Evolutionary conservation across 164 flowering plant genomes (phyloP).

Genomic region (Buxus sempervirens): DNA sequence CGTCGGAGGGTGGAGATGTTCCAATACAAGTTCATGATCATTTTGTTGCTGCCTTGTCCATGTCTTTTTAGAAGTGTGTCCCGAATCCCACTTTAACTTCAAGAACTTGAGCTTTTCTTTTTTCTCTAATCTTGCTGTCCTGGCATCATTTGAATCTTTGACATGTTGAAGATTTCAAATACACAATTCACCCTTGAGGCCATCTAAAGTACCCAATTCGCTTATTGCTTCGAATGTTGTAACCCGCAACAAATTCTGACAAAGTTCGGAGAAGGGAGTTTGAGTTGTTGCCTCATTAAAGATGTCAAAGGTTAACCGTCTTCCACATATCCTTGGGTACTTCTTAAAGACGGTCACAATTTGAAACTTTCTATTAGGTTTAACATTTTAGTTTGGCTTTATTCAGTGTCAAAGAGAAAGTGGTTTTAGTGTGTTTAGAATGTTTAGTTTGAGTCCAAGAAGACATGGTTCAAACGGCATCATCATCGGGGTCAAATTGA

Average conservation of each 20-base stretch:
- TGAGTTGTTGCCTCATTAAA: not conserved
- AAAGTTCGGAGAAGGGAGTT: not conserved
- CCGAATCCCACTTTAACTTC: not conserved
- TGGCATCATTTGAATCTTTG: not conserved
- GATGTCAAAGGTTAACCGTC: conserved; percentile 1
- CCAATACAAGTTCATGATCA: conserved; percentile 4
- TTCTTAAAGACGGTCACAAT: not conserved
- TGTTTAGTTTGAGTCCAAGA: too few relatives aligned
- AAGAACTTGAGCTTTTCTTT: not conserved
- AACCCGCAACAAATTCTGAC: not conserved
- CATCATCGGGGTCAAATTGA: too few relatives aligned
- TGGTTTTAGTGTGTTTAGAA: too few relatives aligned
- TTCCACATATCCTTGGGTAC: conserved; percentile 14
- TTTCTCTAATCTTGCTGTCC: not conserved
- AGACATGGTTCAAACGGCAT: too few relatives aligned
- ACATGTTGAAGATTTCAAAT: conserved; percentile 9
- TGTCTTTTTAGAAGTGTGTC: too few relatives aligned
- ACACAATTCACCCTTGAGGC: conserved; percentile 3
- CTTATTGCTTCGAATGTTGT: too few relatives aligned
- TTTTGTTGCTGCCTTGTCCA: too few relatives aligned
- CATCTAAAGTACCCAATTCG: too few relatives aligned
- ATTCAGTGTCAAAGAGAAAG: too few relatives aligned
- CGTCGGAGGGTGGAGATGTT: conserved; percentile 21
- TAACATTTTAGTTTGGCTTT: too few relatives aligned
- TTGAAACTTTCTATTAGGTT: not conserved